These are phyloP conservation scores for Boletellus ananas DNA, from an alignment of 768 basidiomycete genomes.

Conservation along the genomic window DNA sequence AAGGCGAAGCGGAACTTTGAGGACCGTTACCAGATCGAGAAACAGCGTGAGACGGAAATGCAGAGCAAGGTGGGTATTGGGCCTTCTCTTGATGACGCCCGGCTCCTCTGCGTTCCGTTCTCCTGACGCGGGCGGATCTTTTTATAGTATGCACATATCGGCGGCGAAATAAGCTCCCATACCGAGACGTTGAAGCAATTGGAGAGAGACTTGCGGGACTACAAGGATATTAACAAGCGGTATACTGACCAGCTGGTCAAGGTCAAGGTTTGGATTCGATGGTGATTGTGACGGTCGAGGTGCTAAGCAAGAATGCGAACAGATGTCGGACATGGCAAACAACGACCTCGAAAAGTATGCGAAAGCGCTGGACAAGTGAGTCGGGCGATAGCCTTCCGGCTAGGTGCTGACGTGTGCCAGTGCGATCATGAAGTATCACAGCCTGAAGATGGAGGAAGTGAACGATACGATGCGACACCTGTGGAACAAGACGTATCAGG, in stretches of 20 bases:
- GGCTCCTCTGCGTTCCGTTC: background rate
- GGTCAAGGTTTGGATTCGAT: constrained; percentile 70
- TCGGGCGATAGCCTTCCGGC: background rate
- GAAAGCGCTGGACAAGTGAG: constrained; percentile 94
- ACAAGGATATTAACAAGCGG: constrained; percentile 78
- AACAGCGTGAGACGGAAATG: constrained; percentile 68
- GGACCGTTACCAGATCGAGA: constrained; percentile 67
- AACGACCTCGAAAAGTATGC: constrained; percentile 96
- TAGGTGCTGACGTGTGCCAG: constrained; percentile 40
- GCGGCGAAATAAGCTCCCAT: constrained; percentile 77
- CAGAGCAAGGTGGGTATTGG: constrained; percentile 54
- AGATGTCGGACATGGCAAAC: constrained; percentile 99
- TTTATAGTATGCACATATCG: constrained; percentile 69
- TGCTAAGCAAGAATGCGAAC: background rate
- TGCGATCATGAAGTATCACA: constrained; percentile 98
- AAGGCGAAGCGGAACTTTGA: constrained; percentile 84
- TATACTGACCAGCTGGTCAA: constrained; percentile 90
- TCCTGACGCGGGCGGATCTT: constrained; percentile 1
- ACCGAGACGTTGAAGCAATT: constrained; percentile 61
- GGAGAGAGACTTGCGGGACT: constrained; percentile 75
- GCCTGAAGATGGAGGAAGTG: constrained; percentile 98
- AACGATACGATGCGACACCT: constrained; percentile 96
- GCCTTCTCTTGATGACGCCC: constrained; percentile 4
- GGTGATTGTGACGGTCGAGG: background rate
- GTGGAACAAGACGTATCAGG: constrained; percentile 99